phyloP scores from a whole-genome alignment of 2,329 filamentous ascomycete genomes.

The Diaporthe eres region DNA sequence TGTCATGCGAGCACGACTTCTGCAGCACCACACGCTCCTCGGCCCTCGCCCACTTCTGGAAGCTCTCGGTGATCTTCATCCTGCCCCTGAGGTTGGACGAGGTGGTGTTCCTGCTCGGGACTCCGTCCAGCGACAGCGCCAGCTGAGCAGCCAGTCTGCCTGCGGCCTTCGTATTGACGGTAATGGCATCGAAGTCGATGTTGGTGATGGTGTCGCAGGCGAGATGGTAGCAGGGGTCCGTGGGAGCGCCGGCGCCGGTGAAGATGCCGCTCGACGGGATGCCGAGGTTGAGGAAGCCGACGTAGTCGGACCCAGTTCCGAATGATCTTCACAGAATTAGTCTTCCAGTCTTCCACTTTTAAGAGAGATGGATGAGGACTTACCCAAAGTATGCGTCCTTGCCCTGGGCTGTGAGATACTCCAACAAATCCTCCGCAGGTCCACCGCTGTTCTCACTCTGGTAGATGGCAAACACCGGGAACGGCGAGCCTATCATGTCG shows the following conservation, averaged over 20 bases:
- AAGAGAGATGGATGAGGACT: not conserved
- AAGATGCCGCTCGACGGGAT: slow-evolving; percentile 71
- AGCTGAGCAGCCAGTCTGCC: slow-evolving; percentile 61
- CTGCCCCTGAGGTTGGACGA: slow-evolving; percentile 42
- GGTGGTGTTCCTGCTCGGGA: slow-evolving; percentile 42
- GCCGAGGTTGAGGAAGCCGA: slow-evolving; percentile 69
- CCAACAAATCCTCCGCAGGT: not conserved
- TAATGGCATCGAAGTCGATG: slow-evolving; percentile 53
- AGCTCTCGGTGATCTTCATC: slow-evolving; percentile 42
- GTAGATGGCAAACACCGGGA: slow-evolving; percentile 50
- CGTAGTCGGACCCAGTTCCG: slow-evolving; percentile 72
- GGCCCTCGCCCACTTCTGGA: slow-evolving; percentile 42
- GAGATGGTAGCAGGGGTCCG: slow-evolving; percentile 50
- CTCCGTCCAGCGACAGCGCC: slow-evolving; percentile 45
- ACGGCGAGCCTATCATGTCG: slow-evolving; percentile 57
- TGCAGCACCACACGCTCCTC: slow-evolving; percentile 41
- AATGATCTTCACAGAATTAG: slow-evolving; percentile 57
- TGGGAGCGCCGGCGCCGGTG: slow-evolving; percentile 62
- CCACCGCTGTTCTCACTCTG: slow-evolving; percentile 42
- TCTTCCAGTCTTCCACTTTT: not conserved
- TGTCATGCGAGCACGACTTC: slow-evolving; percentile 44
- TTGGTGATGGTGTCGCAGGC: slow-evolving; percentile 57
- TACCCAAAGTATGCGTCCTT: slow-evolving; percentile 44
- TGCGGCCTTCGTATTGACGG: slow-evolving; percentile 57
- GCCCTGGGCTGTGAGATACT: slow-evolving; percentile 46